These are phyloP conservation scores for Alternaria sp. DNA, from an alignment of 2,329 filamentous ascomycete genomes.

Conservation along the genomic window DNA sequence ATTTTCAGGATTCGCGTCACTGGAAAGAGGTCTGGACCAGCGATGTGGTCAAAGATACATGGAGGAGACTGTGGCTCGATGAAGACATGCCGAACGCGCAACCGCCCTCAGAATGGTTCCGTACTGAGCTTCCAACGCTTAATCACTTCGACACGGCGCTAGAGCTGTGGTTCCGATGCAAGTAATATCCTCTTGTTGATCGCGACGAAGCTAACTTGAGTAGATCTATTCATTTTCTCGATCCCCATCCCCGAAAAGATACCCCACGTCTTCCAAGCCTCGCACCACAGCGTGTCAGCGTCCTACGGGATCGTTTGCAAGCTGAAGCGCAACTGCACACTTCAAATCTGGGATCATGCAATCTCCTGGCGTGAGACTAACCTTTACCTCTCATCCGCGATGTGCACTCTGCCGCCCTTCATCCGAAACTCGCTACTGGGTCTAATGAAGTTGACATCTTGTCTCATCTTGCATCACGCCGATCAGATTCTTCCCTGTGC, in stretches of 20 bases:
- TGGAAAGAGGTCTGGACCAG: conserved; percentile 58
- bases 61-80: conserved; percentile 55
- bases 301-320: conserved; percentile 69
- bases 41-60: conserved; percentile 54
- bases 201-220: conserved; percentile 16
- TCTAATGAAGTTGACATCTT: conserved; percentile 50
- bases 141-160: conserved; percentile 55
- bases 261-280: conserved; percentile 67
- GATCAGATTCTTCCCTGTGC: conserved; percentile 57
- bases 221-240: conserved; percentile 62
- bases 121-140: conserved; percentile 55
- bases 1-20: conserved; percentile 53
- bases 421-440: conserved; percentile 50
- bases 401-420: conserved; percentile 51
- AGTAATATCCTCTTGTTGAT: not conserved
- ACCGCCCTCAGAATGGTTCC: conserved; percentile 54
- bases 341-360: conserved; percentile 70
- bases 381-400: conserved; percentile 49
- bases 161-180: conserved; percentile 56
- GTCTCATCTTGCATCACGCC: conserved; percentile 59
- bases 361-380: conserved; percentile 66
- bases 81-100: conserved; percentile 53
- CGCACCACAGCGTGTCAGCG: conserved; percentile 67
- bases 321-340: conserved; percentile 64
- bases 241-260: conserved; percentile 63